Percentiles rank a stretch among this genome's conserved stretches.
Conservation (phyloP, 139 green algal genomes). For the Dunaliella primolecta region DNA sequence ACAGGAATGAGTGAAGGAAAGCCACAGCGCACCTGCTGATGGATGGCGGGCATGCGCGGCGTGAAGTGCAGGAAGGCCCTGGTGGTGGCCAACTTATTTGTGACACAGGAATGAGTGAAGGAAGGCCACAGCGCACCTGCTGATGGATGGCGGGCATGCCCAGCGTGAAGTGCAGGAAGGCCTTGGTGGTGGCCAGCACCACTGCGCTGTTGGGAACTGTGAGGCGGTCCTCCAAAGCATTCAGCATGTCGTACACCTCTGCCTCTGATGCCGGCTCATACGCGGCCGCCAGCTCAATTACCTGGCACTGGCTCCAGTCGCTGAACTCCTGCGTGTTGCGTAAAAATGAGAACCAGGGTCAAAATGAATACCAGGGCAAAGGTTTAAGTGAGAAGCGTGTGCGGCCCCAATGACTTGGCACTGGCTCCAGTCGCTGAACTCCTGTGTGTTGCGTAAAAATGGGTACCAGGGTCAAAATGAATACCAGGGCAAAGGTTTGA, state of each 20-base stretch:
- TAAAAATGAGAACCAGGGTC: too few species aligned
- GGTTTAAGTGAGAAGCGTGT: too few species aligned
- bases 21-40: constrained; percentile 81
- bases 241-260: constrained; percentile 95
- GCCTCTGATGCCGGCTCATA: constrained; percentile 71
- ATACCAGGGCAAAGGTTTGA: too few species aligned
- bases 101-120: too few species aligned
- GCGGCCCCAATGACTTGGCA: constrained; percentile 90
- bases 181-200: constrained; percentile 82
- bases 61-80: constrained; percentile 94
- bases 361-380: too few species aligned
- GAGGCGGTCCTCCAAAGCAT: constrained; percentile 92
- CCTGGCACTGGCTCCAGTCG: constrained; percentile 92
- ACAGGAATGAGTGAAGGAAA: too few species aligned
- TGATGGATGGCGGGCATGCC: constrained; percentile 82
- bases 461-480: too few species aligned
- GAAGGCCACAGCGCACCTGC: constrained; percentile 74
- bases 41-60: constrained; percentile 74
- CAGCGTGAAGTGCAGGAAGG: constrained; percentile 92
- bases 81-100: constrained; percentile 78
- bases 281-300: constrained; percentile 75
- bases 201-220: constrained; percentile 84
- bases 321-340: constrained; percentile 75
- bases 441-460: too few species aligned
- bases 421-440: constrained; percentile 93